A percentile compares a stretch with the other conserved stretches of the same genome.
Conservation (phyloP, 345 rosid species). For the Xanthoceras sorbifolium region DNA sequence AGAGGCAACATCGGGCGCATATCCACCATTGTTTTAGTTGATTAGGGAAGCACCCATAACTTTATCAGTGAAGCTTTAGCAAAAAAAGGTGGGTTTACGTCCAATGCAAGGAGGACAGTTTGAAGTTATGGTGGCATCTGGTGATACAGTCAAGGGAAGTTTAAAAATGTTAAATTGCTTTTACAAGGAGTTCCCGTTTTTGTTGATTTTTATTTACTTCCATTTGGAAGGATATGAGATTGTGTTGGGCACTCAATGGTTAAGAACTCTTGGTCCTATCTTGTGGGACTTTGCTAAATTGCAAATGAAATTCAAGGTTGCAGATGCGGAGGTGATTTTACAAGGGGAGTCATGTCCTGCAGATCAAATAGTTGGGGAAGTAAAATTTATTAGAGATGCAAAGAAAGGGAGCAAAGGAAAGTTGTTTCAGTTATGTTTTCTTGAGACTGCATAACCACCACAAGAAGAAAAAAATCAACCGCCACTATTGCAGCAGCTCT, state of each 20-base stretch:
- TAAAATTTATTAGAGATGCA: too few relatives aligned
- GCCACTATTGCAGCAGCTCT: neutral
- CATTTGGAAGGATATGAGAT: slow-evolving; percentile 3
- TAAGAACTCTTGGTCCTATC: neutral
- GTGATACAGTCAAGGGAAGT: neutral
- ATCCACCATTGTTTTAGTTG: too few relatives aligned
- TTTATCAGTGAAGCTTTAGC: neutral
- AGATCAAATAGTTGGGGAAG: too few relatives aligned
- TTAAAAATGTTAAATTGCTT: neutral
- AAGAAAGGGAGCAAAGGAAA: too few relatives aligned
- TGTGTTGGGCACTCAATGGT: neutral
- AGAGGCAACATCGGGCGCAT: neutral
- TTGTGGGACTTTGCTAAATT: neutral
- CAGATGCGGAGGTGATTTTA: too few relatives aligned
- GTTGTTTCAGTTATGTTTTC: too few relatives aligned
- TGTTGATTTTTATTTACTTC: neutral
- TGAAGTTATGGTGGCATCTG: slow-evolving; percentile 8
- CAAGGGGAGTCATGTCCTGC: too few relatives aligned
- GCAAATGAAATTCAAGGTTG: neutral
- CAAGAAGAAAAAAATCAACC: neutral
- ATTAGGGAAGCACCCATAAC: neutral
- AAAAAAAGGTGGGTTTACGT: neutral
- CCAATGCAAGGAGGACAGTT: neutral
- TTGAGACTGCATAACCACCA: too few relatives aligned
- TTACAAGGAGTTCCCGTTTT: neutral